Evolutionary conservation across 208 protist genomes (phyloP).

Genomic region (Crithidia sp.): DNA sequence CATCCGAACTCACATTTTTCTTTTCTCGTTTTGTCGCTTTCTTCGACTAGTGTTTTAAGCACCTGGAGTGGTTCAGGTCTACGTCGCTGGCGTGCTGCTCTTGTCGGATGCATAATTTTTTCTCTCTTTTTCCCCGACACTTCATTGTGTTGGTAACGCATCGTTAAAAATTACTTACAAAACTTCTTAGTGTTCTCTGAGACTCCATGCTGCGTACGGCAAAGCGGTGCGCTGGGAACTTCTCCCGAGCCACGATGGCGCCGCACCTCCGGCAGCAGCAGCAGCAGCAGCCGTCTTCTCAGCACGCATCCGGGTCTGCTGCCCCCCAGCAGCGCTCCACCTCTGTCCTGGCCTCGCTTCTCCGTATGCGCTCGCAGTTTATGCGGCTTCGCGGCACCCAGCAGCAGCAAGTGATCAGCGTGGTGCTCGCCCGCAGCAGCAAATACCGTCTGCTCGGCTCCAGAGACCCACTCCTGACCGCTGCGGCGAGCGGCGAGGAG

Average conservation of each 20-base stretch:
- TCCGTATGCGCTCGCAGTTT: slow-evolving; percentile 53
- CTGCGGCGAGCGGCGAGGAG: not conserved
- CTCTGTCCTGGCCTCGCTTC: slow-evolving; percentile 41
- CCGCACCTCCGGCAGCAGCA: not conserved
- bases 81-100: no score
- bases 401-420: slow-evolving; percentile 29
- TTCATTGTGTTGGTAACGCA: no score
- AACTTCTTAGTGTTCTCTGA: no score
- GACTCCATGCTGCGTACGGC: not conserved
- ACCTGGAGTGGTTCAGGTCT: no score
- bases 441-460: slow-evolving; percentile 8
- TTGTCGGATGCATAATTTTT: no score
- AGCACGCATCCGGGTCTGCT: not conserved
- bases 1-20: no score
- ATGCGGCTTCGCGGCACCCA: slow-evolving; percentile 29
- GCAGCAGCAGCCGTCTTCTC: not conserved
- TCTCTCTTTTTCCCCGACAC: no score
- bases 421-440: slow-evolving; percentile 10
- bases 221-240: not conserved
- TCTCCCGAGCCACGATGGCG: slow-evolving; percentile 11
- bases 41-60: not conserved
- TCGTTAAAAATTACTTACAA: no score
- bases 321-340: slow-evolving; percentile 20
- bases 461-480: not conserved
- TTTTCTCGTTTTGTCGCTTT: not conserved